phyloP scores from a whole-genome alignment of 352 stramenopile genomes.

The Globisporangium polare region DNA sequence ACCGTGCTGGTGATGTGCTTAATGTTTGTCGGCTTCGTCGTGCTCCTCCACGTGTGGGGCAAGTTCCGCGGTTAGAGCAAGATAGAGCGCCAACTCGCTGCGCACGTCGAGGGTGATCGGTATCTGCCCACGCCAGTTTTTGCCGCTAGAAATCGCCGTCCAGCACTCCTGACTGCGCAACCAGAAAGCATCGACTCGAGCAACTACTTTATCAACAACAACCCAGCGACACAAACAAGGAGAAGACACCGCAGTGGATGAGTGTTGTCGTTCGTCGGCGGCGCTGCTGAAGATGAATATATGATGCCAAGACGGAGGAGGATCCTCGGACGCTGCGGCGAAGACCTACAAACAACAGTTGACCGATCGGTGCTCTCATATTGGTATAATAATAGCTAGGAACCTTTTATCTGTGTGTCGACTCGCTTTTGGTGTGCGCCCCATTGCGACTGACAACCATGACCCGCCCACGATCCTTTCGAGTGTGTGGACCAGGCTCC shows the following conservation, averaged over 20 bases:
- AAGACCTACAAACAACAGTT: constrained; percentile 11
- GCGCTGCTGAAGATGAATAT: constrained; percentile 10
- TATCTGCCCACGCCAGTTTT: constrained; percentile 6
- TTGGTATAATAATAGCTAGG: constrained; percentile 42
- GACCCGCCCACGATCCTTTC: neutral
- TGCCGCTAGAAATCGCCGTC: constrained; percentile 6
- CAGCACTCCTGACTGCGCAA: constrained; percentile 2
- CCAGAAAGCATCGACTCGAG: constrained; percentile 1
- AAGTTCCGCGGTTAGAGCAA: constrained; percentile 90
- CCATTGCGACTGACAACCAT: neutral
- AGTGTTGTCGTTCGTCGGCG: constrained; percentile 2
- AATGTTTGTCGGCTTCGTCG: constrained; percentile 95
- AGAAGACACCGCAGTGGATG: constrained; percentile 9
- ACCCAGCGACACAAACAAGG: constrained; percentile 1
- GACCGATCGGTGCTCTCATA: constrained; percentile 12
- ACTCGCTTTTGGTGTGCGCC: neutral
- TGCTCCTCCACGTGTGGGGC: constrained; percentile 96
- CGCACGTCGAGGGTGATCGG: constrained; percentile 1
- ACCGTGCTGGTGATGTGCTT: constrained; percentile 94
- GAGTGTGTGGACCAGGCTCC: neutral
- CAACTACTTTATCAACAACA: constrained; percentile 12
- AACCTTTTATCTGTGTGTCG: constrained; percentile 11
- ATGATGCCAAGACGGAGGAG: constrained; percentile 8
- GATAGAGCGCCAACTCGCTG: constrained; percentile 8
- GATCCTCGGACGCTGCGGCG: constrained; percentile 2